Base-by-base conservation (phyloP, 1,139 yeast species). In the Lodderomyces theae region DNA sequence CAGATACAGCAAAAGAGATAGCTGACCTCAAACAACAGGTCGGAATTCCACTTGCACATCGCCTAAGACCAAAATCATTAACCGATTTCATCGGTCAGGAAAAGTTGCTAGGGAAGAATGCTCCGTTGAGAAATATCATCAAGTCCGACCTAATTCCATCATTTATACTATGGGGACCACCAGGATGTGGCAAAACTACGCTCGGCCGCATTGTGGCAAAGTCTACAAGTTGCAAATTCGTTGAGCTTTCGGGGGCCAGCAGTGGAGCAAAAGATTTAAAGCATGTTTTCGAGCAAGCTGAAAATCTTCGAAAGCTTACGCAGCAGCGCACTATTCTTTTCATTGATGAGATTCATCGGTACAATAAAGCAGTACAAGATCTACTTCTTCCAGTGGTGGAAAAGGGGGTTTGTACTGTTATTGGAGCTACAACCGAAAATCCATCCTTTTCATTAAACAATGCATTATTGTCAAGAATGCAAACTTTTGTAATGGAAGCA, bases 391-490 rank as follows among this genome's bases (percentile, higher is more conserved):
- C 88, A 0, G 82, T 79, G 42, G 79, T 85, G 22, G 95, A 86
- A 55, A 71, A 76, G 44, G 89, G 90, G 0, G 66, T 72, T 5
- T 72, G 82, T 5, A 77, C 82, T 0, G 72, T 85, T 3, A 81
- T 92, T 41, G 98, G 98, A 1, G 97, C 98, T 7, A 94, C 98
- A 0, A 92, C 98, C 1, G 98, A 92, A 58, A 94, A 94, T 56
- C 98, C 98, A 1, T 86, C 96, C 22, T 94, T 92, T 60, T 88
- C 86, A 42, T 61, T 92, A 34, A 89, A 89, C 53, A 86, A 88
- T 53, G 97, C 98, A 0, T 64, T 92, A 38, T 66, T 92, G 25
- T 88, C 97, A 11, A 69, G 99, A 48, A 84, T 95, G 66, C 85
- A 92, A 48, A 88, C 94, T 0, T 87, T 92, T 60, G 83, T 84